Evolutionary conservation across 1,284 basidiomycete genomes (phyloP), one percentile per base, ranked within the genome.

Genomic region (Ustilago xerochloae): DNA sequence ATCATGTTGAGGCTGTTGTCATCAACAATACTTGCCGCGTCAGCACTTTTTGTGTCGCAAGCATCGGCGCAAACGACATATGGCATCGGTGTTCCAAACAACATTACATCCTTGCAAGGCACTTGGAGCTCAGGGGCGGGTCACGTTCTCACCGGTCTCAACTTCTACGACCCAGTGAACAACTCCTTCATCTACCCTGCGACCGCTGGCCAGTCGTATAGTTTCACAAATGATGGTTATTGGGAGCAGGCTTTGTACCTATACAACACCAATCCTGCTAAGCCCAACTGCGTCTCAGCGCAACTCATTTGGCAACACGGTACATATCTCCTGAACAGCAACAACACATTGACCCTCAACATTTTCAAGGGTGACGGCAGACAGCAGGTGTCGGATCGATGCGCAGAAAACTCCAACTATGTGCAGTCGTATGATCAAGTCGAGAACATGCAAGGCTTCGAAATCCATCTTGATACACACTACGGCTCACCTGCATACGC

Each of bases 281-380:
- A 71, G 13, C 80, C 78, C n/a, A 59, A 73, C 30, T 84, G 82
- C 49, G 80, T 83, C 45, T 77, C 66, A n/a, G 80, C 77, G 8
- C 68, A 78, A n/a, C 65, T 84, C 28, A 75, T 79, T 22, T 83
- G 82, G 82, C 81, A 83, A 46, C 82, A 84, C 63, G 81, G 81
- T 35, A 79, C 75, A 4, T 84, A 80, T 53, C 47, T 61, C 10
- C 56, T 78, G 48, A 78, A 78, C 68, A 48, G 46, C 48, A 64
- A 65, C 57, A 55, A 62, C 47, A 64, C 78, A 38, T 63, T 83
- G 38, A 70, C 63, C 18, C 76, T 84, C 58, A 68, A 49, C 15
- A 54, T 60, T 9, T 82, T 74, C 58, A 63, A 71, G 18, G 67
- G 76, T 15, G 81, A 84, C 33, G 81, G 82, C 15, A 61, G 59